phyloP scores from a whole-genome alignment of 352 stramenopile genomes.

The Hyaloperonospora brassicae region DNA sequence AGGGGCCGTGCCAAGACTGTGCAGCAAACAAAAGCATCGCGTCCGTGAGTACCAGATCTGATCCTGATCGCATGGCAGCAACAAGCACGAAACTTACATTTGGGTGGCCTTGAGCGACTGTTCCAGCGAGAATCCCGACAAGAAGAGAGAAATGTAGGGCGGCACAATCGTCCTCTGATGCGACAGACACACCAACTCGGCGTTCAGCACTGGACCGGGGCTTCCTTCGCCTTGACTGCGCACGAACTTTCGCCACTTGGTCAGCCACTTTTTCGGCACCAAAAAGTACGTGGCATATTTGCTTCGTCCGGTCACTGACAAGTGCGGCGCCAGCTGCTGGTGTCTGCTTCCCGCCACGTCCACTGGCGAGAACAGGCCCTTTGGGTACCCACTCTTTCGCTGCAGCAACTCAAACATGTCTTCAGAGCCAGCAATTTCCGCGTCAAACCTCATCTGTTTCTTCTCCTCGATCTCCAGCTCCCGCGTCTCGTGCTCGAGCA shows the following conservation, averaged over 20 bases:
- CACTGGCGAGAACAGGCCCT: slow-evolving; percentile 63
- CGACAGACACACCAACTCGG: slow-evolving; percentile 68
- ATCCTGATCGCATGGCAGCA: background rate
- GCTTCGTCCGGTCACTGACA: slow-evolving; percentile 42
- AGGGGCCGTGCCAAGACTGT: slow-evolving; percentile 38
- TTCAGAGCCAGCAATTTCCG: slow-evolving; percentile 52
- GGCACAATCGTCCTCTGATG: slow-evolving; percentile 76
- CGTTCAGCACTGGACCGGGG: slow-evolving; percentile 71
- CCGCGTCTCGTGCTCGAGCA: slow-evolving; percentile 43
- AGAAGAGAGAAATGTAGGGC: slow-evolving; percentile 81
- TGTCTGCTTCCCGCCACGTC: slow-evolving; percentile 12
- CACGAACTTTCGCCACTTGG: slow-evolving; percentile 71
- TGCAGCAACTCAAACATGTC: slow-evolving; percentile 62
- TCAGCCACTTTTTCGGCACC: slow-evolving; percentile 83
- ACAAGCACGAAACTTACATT: slow-evolving; percentile 32
- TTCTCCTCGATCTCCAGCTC: slow-evolving; percentile 45
- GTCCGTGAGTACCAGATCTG: background rate
- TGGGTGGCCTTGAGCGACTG: slow-evolving; percentile 68
- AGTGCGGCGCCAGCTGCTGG: slow-evolving; percentile 35
- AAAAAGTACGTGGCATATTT: slow-evolving; percentile 62
- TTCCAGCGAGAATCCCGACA: slow-evolving; percentile 74
- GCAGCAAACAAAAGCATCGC: background rate
- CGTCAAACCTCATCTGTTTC: slow-evolving; percentile 55
- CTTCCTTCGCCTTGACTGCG: slow-evolving; percentile 45
- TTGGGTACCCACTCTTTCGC: slow-evolving; percentile 72